Base-by-base conservation (phyloP, 306 rosid species). In the Astragalus glycyphyllos region DNA sequence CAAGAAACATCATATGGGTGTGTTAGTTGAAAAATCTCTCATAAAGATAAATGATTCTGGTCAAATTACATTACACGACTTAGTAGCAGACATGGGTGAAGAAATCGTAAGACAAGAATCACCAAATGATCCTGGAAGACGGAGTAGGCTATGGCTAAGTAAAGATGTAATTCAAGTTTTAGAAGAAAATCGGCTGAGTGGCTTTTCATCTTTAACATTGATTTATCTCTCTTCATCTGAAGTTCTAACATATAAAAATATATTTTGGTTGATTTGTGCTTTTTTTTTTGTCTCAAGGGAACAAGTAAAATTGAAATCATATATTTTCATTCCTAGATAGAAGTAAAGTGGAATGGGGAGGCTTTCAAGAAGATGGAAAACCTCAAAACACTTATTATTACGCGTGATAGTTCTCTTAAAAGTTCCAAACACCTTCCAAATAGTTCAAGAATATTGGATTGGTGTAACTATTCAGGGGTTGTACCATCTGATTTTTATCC, bases 311-410 rank as follows among this genome's bases (percentile, higher is more conserved):
- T 58, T 37, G 44, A 59, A 26, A 15, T 26, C 51, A 55, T 75
- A 32, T 7, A 20, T 11, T 1, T 32, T 6, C 8, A 7, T 42
- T 31, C 2, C 12, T 6, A 10, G 2, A 20, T 17, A 23, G 31
- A 26, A 49, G 58, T 69, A 7, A 4, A 60, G 0, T 77, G 71
- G 81, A 15, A 53, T 40, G 51, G 76, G 59, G 29, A 50, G 5
- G 76, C 76, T 2, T 77, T 77, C 12, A 50, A 6, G 15, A 44
- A 29, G 57, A 74, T 74, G 72, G 34, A 40, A 42, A 64, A 65
- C 5, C 79, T 74, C 8, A 74, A 2, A 44, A 75, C 64, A 15
- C 79, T 75, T 31, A 65, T 55, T 9, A 32, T 68, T 14, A 44
- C 3, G 14, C 23, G 9, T 8, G 53, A 26, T 9, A 0, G 0